phyloP scores from a whole-genome alignment of 2,329 filamentous ascomycete genomes.

The Cladosporium sp. region DNA sequence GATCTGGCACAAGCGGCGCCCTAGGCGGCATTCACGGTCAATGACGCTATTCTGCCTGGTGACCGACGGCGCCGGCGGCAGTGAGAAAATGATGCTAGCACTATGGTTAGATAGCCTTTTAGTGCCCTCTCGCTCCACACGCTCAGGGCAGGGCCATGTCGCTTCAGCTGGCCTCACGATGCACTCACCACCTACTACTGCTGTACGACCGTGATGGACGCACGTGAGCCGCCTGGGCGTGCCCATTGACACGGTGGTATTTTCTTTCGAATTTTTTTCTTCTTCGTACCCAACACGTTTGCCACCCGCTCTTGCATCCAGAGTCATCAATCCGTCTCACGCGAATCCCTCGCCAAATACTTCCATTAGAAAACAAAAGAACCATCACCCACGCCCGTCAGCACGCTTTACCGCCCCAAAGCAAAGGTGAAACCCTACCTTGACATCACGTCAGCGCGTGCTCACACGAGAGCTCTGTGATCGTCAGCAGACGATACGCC shows the following conservation, averaged over 20 bases:
- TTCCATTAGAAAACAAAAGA: too few species aligned
- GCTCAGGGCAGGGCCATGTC: not conserved
- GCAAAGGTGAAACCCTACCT: not conserved
- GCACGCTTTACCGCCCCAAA: not conserved
- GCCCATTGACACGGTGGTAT: too few species aligned
- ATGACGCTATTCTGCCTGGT: constrained; percentile 9
- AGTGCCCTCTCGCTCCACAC: too few species aligned
- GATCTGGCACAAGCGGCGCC: constrained; percentile 4
- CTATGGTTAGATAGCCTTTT: too few species aligned
- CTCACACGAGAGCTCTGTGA: constrained; percentile 3
- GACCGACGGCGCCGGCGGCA: not conserved
- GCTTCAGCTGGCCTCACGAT: not conserved
- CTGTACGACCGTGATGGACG: constrained; percentile 2
- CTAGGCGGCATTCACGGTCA: not conserved
- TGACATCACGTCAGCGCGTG: constrained; percentile 1
- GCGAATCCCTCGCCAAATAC: too few species aligned
- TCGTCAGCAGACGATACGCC: constrained; percentile 11
- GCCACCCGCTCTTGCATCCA: too few species aligned
- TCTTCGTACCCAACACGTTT: not conserved
- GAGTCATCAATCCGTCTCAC: too few species aligned
- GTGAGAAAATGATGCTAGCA: not conserved
- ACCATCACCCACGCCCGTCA: too few species aligned
- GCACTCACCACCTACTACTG: too few species aligned
- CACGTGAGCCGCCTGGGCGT: too few species aligned
- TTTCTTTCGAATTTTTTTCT: constrained; percentile 1